phyloP scores from a whole-genome alignment of 2,329 filamentous ascomycete genomes.

The Macrophomina phaseolina region DNA sequence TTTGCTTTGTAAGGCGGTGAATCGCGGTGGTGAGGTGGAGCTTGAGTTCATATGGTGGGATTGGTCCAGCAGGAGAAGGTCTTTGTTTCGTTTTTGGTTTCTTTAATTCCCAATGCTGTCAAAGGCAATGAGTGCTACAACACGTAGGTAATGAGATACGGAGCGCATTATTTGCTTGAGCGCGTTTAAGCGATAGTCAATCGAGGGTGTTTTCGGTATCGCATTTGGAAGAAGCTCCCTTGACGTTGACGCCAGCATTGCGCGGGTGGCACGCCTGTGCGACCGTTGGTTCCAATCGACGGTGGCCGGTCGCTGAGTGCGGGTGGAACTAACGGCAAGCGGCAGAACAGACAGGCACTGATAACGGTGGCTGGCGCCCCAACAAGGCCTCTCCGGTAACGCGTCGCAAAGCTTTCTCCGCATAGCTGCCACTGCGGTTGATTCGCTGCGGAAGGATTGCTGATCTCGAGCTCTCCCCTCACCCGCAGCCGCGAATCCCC shows the following conservation, averaged over 20 bases:
- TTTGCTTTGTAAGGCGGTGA: constrained; percentile 58
- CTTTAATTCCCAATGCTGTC: constrained; percentile 23
- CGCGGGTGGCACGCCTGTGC: not conserved
- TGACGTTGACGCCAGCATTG: not conserved
- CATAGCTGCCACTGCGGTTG: not conserved
- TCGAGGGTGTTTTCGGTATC: constrained; percentile 2
- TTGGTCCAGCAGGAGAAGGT: not conserved
- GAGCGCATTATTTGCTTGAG: constrained; percentile 16
- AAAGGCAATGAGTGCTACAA: constrained; percentile 22
- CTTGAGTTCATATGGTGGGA: not conserved
- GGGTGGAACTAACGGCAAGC: not conserved
- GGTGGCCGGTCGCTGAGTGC: not conserved
- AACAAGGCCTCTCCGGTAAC: constrained; percentile 2
- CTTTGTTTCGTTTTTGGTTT: not conserved
- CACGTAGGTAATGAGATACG: constrained; percentile 28
- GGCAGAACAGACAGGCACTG: not conserved
- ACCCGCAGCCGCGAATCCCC: constrained; percentile 12
- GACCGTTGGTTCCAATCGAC: not conserved
- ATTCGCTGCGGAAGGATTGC: constrained; percentile 1
- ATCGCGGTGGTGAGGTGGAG: not conserved
- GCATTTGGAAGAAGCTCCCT: not conserved
- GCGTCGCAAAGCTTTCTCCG: not conserved
- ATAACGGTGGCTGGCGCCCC: not conserved
- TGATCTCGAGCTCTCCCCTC: constrained; percentile 21
- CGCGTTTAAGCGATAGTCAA: constrained; percentile 7